Conservation (phyloP, 768 basidiomycete genomes). For the Tricholoma sp. region DNA sequence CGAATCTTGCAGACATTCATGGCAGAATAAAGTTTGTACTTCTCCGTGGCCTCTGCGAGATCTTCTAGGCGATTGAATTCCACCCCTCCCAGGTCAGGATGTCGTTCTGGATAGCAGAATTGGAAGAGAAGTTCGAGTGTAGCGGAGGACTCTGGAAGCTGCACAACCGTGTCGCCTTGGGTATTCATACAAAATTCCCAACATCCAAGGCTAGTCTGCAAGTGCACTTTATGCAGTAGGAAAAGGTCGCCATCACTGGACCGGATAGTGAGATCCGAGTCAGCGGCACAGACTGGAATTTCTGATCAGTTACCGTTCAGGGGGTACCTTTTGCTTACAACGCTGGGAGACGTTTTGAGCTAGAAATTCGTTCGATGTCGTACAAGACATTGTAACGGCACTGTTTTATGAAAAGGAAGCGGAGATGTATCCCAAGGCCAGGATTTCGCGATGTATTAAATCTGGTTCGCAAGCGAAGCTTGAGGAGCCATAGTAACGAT, state of each 20-base stretch:
- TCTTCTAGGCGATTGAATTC: background rate
- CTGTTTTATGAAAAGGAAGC: too few relatives aligned
- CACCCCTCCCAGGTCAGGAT: slow-evolving; percentile 1
- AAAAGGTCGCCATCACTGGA: slow-evolving; percentile 5
- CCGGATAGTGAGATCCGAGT: slow-evolving; percentile 2
- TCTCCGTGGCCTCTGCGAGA: slow-evolving; percentile 6
- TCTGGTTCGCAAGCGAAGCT: too few relatives aligned
- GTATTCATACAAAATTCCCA: background rate
- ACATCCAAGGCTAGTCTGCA: background rate
- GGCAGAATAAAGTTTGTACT: slow-evolving; percentile 2
- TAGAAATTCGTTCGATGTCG: background rate
- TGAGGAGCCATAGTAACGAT: too few relatives aligned
- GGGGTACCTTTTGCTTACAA: background rate
- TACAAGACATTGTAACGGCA: background rate
- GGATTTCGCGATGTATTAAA: too few relatives aligned
- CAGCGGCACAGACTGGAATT: background rate
- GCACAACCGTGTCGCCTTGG: background rate
- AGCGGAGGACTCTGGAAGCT: background rate
- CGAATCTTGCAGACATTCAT: slow-evolving; percentile 7
- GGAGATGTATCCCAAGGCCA: too few relatives aligned
- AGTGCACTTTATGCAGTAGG: slow-evolving; percentile 4
- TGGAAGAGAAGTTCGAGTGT: slow-evolving; percentile 5
- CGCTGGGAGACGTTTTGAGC: background rate
- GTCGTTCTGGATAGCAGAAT: slow-evolving; percentile 8
- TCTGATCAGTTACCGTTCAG: background rate